phyloP scores from a whole-genome alignment of 306 rosid species.

The Luffa aegyptiaca region DNA sequence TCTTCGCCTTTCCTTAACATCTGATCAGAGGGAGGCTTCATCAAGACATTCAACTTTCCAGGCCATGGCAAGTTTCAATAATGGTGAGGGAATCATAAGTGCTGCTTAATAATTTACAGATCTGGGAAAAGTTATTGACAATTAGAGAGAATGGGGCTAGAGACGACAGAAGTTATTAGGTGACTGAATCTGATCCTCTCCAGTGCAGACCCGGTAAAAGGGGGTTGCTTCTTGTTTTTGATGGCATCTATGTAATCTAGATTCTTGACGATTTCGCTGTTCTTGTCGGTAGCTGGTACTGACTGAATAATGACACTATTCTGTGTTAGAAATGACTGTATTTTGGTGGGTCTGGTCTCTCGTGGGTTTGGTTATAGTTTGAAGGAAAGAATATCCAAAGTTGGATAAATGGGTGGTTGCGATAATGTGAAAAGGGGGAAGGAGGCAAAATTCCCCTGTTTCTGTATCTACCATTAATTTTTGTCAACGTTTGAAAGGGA shows the following conservation, averaged over 20 bases:
- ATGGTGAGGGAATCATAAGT: conserved; percentile 60
- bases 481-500: not conserved
- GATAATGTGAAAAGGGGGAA: not conserved
- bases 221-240: conserved; percentile 4
- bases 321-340: conserved; percentile 1
- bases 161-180: conserved; percentile 3
- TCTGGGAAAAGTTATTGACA: conserved; percentile 15
- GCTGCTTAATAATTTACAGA: conserved; percentile 42
- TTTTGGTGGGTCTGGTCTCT: not conserved
- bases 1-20: conserved; percentile 64
- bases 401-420: conserved; percentile 6
- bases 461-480: not conserved
- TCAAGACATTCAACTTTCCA: conserved; percentile 56
- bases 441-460: not conserved
- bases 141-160: conserved; percentile 25
- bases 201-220: not conserved
- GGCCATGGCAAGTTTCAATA: conserved; percentile 44
- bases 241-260: conserved; percentile 3
- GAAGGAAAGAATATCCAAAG: conserved; percentile 11
- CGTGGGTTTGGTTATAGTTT: conserved; percentile 1
- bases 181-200: conserved; percentile 4
- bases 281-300: conserved; percentile 9
- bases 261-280: conserved; percentile 8
- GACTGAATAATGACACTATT: conserved; percentile 5
- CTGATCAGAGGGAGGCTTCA: conserved; percentile 46